Base-by-base conservation (phyloP, 176 grass and related monocot genomes). In the Coix lacrymajobi region DNA sequence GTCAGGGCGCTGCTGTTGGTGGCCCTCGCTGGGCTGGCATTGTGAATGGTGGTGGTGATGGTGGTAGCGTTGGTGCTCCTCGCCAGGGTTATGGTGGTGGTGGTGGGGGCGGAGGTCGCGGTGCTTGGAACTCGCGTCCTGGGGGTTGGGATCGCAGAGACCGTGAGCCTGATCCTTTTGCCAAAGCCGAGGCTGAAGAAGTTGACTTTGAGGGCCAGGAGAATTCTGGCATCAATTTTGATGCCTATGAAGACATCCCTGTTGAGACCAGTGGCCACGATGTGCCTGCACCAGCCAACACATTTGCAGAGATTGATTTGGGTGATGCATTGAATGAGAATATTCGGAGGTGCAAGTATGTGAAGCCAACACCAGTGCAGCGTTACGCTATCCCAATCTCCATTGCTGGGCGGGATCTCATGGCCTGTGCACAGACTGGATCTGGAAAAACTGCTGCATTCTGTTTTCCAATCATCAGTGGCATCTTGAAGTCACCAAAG, bases 391-490 rank as follows among this genome's bases (percentile, higher is more conserved):
- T 97, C 37, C 94, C 94, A 1, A 94, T 97, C 52, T 79, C 88
- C 70, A 78, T 94, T 34, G 83, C 66, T 12, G 94, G 94, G 43
- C 81, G 94, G 83, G 94, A 94, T 82, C 89, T 97, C 56, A 97
- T 97, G 94, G 94, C 91, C 16, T 97, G 94, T 12, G 94, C 94
- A 74, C 94, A 94, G 83, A 97, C 94, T 7, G 94, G 94, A 13
- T 94, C 94, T 15, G 95, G 92, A 62, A 97, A 97, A 73, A 92
- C 94, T 0, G 92, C 92, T 9, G 92, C 94, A 33, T 97, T 97
- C 74, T 94, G 94, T 84, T 97, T 97, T 26, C 92, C 94, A 0
- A 94, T 97, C 48, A 97, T 97, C 33, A 88, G 92, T 62, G 94
- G 91, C 51, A 97, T 94, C 71, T 73, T 97, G 54, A 94, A 82